Base-by-base conservation (phyloP, 768 basidiomycete genomes). In the Pisolithus microcarpus region DNA sequence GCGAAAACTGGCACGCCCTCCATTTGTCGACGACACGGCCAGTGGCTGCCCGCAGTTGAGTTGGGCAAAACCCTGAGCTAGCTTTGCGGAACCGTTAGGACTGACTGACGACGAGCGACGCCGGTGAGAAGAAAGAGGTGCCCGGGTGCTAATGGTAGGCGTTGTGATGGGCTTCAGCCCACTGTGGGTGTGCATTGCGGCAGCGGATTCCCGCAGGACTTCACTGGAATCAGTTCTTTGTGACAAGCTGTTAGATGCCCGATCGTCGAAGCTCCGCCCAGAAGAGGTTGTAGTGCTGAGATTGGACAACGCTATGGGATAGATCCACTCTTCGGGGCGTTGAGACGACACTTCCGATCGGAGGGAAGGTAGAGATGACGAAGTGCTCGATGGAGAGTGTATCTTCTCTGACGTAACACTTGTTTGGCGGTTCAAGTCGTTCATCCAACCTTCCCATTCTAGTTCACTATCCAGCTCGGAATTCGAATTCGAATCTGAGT, bases 371-470 rank as follows among this genome's bases (percentile, higher is more conserved):
- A 58, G 36, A 13, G 61, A 47, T 3, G 56, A 48, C 24, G 52
- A 56, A 7, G 40, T 18, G 16, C 43, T 46, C 11, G 45, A 16
- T 8, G 10, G 10, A n/a, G 38, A 24, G 18, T 48, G 39, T n/a
- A 31, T 30, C 21, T 45, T 55, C 47, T 38, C 40, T 8, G 51
- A 60, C 49, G 49, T 56, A n/a, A 58, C 54, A 16, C 47, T 54
- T 51, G 52, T 30, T 56, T 73, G 73, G 19, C 75, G 68, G 38
- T 72, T 67, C 40, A 84, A 50, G 67, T 84, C 84, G 5, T 75
- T 75, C 59, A 74, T 69, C 84, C 84, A 87, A 1, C 78, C 80
- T 4, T 77, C 70, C 84, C 84, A 87, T 59, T 87, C 84, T 19
- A 69, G 66, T 61, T 85, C 84, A 56, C 72, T 76, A 23, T 75